Conservation (phyloP, 106 monocot species). For the Apostasia shenzhenica region DNA sequence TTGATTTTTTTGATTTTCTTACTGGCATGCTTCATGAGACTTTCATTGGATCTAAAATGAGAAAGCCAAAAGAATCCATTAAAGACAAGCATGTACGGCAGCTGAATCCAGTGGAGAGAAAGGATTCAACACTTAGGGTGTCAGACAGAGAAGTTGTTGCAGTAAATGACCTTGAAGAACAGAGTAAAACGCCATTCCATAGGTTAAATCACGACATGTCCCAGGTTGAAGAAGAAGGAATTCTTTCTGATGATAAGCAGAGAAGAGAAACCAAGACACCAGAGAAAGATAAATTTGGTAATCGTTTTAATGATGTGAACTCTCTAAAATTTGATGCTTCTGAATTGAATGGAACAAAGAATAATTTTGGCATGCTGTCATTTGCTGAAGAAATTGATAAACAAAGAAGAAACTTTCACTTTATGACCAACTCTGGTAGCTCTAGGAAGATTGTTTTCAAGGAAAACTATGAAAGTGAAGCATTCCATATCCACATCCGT, state of each 20-base stretch:
- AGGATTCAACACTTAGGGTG: neutral
- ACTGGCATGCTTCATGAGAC: slow-evolving; percentile 36
- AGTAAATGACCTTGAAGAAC: neutral
- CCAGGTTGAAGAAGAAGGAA: slow-evolving; percentile 12
- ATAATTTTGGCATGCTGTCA: slow-evolving; percentile 16
- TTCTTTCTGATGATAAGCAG: slow-evolving; percentile 1
- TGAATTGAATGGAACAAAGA: neutral
- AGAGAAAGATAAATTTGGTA: neutral
- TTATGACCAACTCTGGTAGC: slow-evolving; percentile 20
- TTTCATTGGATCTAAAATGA: slow-evolving; percentile 10
- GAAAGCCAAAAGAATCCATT: slow-evolving; percentile 25
- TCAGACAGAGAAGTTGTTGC: slow-evolving; percentile 3
- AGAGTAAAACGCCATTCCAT: neutral
- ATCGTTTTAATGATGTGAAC: neutral
- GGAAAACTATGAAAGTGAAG: slow-evolving; percentile 16
- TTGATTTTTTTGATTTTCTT: slow-evolving; percentile 42
- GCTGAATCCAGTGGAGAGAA: slow-evolving; percentile 6
- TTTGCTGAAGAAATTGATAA: slow-evolving; percentile 30
- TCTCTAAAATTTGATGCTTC: neutral
- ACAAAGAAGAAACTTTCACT: slow-evolving; percentile 24
- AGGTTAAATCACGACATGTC: slow-evolving; percentile 3
- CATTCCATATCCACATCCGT: slow-evolving; percentile 9
- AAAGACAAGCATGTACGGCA: slow-evolving; percentile 24
- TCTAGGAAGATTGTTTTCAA: slow-evolving; percentile 23
- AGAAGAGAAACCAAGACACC: slow-evolving; percentile 1